These are phyloP conservation scores for Acacia concinna DNA, from an alignment of 331 rosid genomes.

Conservation along the genomic window DNA sequence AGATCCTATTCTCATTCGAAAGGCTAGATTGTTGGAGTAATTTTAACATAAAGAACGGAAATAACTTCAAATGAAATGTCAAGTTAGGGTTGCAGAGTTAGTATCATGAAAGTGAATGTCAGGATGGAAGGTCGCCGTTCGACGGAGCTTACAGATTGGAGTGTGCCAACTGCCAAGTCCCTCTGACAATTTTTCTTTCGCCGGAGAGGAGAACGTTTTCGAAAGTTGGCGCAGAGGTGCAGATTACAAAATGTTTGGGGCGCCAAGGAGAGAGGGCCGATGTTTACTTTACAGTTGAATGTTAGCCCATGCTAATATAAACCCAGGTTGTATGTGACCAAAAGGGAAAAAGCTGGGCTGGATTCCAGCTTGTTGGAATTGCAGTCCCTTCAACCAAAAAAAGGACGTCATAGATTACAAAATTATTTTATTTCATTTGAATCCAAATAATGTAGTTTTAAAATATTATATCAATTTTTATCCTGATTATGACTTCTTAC, in stretches of 20 bases:
- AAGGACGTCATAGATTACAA: background rate
- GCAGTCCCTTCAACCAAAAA: background rate
- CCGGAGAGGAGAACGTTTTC: background rate
- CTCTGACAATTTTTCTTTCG: background rate
- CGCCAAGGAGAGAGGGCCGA: background rate
- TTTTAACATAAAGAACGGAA: background rate
- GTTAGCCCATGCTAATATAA: background rate
- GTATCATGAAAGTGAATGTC: background rate
- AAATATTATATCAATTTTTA: too few species aligned
- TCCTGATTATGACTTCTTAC: too few species aligned
- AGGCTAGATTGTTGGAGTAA: background rate
- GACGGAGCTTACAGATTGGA: background rate
- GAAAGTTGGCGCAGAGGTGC: background rate
- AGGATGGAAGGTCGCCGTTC: background rate
- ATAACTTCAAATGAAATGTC: background rate
- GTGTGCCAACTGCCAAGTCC: background rate
- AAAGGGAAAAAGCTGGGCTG: background rate
- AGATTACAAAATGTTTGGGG: background rate
- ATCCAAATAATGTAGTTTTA: too few species aligned
- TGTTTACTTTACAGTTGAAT: background rate
- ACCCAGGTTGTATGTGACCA: background rate
- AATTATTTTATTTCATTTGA: too few species aligned
- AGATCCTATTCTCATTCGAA: background rate
- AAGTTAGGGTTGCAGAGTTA: background rate
- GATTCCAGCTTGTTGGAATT: background rate